These are phyloP conservation scores for Raddia distichophylla DNA, from an alignment of 176 grass and related monocot genomes.

Conservation along the genomic window DNA sequence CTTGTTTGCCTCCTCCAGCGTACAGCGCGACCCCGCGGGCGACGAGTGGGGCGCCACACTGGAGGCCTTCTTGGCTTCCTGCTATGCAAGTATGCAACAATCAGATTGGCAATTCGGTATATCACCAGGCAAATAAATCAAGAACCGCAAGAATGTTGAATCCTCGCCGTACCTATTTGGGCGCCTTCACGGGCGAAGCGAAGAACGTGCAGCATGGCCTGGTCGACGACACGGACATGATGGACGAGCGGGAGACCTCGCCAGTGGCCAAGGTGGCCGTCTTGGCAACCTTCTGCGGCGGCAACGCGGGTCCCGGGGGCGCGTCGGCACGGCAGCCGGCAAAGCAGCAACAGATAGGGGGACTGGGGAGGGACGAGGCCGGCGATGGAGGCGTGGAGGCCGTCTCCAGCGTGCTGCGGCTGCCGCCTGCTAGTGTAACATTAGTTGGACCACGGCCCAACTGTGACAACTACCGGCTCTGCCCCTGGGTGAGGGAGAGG, in stretches of 20 bases:
- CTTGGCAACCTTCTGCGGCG: slow-evolving; percentile 15
- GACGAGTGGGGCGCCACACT: background rate
- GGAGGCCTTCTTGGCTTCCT: background rate
- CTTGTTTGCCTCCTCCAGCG: too few relatives aligned
- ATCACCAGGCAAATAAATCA: background rate
- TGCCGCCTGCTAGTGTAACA: too few relatives aligned
- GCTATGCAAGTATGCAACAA: background rate
- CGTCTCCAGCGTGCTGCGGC: too few relatives aligned
- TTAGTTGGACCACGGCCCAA: too few relatives aligned
- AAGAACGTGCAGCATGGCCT: slow-evolving; percentile 22
- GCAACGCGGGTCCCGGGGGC: background rate
- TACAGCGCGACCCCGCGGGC: background rate
- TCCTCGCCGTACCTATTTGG: slow-evolving; percentile 8
- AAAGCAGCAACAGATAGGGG: too few relatives aligned
- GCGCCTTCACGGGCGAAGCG: slow-evolving; percentile 20
- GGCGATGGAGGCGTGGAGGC: too few relatives aligned
- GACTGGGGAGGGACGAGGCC: too few relatives aligned
- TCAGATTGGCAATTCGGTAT: background rate
- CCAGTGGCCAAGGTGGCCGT: background rate
- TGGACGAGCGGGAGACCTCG: too few relatives aligned
- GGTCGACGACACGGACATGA: background rate
- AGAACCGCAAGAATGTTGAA: background rate
- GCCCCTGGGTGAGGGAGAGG: too few relatives aligned
- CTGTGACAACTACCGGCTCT: too few relatives aligned
- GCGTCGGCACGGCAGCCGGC: too few relatives aligned